Base-by-base conservation (phyloP, 805 yeast genomes). In the Ogataea populi-albae region DNA sequence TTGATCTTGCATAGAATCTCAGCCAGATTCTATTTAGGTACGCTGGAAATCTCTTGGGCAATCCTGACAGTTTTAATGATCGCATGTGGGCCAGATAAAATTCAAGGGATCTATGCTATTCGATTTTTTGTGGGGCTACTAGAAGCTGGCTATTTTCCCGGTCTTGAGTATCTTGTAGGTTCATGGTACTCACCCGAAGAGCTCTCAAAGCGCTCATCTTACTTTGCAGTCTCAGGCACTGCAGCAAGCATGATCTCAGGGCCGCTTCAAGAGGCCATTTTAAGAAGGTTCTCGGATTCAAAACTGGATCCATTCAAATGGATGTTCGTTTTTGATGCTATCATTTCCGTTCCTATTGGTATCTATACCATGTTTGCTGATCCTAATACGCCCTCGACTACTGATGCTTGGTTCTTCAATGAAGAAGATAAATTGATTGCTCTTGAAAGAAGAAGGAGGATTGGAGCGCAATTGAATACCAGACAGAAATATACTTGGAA, bases 141-240 rank as follows among this genome's bases (percentile, higher is more conserved):
- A 8, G 78, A 73, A 38, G 60, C 71, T 10, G 77, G 76, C 0
- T 71, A 65, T 46, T 72, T 71, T 51, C 75, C 76, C 2, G 73
- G 75, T 19, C 47, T 72, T 41, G 73, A 69, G 38, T 70, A 67
- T 38, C 50, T 68, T 17, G 59, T 59, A 48, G 69, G 68, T 0
- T 53, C 61, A 2, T 63, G 65, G 58, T 65, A 62, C 38, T 49
- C 58, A 14, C 51, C 57, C 17, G 35, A 42, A 4, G 71, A 66
- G 37, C 38, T 65, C 32, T 47, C 61, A n/a, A 66, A 64, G 34
- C 45, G 71, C 38, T 54, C 66, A 8, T 40, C 64, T 8, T 52
- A 42, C 26, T 65, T 66, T 49, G 64, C 57, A 6, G 54, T 62
- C 32, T 52, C 68, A 6, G 63, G 64, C 12, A 46, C 50, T 18